A percentile compares a stretch with the other conserved stretches of the same genome.
phyloP scores from a whole-genome alignment of 495 filamentous ascomycete genomes.

The Aspergillus bertholletiae region DNA sequence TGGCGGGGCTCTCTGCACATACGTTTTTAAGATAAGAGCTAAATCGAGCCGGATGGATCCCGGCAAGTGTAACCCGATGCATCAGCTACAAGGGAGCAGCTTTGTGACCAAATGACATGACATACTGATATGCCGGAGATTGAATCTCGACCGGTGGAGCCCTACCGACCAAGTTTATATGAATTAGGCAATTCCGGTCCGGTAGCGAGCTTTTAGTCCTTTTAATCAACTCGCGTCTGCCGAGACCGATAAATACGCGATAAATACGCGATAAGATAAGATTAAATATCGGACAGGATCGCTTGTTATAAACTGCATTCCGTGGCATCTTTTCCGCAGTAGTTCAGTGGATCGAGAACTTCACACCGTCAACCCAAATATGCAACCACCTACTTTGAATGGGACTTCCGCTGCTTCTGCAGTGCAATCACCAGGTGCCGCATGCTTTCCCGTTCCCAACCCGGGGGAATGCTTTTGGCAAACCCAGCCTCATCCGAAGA shows the following conservation, averaged over 20 bases:
- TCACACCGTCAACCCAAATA: background rate
- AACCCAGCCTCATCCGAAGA: constrained; percentile 43
- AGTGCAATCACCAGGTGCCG: background rate
- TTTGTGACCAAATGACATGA: background rate
- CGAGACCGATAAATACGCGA: background rate
- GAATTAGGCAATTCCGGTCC: background rate
- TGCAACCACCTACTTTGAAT: background rate
- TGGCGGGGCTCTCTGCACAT: background rate
- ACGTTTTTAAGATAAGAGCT: background rate
- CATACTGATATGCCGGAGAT: background rate
- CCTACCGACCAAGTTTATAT: background rate
- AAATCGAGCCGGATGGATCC: background rate
- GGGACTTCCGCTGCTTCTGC: background rate
- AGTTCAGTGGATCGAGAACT: no score
- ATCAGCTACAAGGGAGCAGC: background rate
- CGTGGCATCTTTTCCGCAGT: background rate
- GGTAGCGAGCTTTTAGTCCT: background rate
- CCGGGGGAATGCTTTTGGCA: constrained; percentile 69
- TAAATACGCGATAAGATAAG: background rate
- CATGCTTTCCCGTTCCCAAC: constrained; percentile 42
- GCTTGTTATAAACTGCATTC: background rate
- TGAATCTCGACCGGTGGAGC: background rate
- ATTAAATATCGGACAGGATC: no score
- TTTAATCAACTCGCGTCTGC: background rate
- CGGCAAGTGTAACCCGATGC: background rate